Evolutionary conservation across 768 basidiomycete genomes (phyloP).

Genomic region (Hemileccinum impolitum): DNA sequence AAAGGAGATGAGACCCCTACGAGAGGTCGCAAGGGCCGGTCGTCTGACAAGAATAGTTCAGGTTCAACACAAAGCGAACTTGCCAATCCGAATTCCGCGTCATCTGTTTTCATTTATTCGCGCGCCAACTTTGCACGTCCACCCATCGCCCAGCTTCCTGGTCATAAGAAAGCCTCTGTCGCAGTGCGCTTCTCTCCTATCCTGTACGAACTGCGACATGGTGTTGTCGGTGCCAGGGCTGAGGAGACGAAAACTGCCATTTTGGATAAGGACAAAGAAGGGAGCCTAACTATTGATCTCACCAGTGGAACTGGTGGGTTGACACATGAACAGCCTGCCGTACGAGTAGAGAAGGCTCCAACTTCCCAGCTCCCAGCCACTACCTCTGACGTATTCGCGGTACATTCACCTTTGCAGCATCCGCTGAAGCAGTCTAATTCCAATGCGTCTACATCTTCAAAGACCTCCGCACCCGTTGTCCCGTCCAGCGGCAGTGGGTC

Average conservation of each 20-base stretch:
- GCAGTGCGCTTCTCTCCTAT: conserved; percentile 93
- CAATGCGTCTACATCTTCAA: conserved; percentile 18
- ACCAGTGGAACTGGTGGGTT: conserved; percentile 31
- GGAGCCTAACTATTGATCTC: conserved; percentile 57
- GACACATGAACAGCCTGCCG: conserved; percentile 8
- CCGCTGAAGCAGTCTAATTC: conserved; percentile 14
- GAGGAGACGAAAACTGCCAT: conserved; percentile 53
- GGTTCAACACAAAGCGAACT: conserved; percentile 31
- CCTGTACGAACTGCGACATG: conserved; percentile 82
- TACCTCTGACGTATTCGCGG: conserved; percentile 7
- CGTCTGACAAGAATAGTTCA: conserved; percentile 32
- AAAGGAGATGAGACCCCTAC: conserved; percentile 42
- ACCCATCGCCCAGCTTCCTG: conserved; percentile 92
- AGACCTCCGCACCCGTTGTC: conserved; percentile 27
- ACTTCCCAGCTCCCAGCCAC: conserved; percentile 1
- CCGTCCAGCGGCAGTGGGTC: conserved; percentile 48
- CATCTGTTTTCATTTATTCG: conserved; percentile 91
- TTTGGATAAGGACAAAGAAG: conserved; percentile 67
- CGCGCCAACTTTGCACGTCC: conserved; percentile 91
- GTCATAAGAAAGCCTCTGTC: conserved; percentile 93
- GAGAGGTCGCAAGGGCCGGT: conserved; percentile 58
- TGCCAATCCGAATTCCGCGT: conserved; percentile 37
- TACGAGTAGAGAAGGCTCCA: conserved; percentile 18
- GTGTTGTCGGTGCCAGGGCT: conserved; percentile 37
- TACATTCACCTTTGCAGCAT: conserved; percentile 12